Percentiles rank a stretch among this genome's conserved stretches.
Evolutionary conservation across 1,284 basidiomycete genomes (phyloP).

Genomic region (Ustilago lituana): DNA sequence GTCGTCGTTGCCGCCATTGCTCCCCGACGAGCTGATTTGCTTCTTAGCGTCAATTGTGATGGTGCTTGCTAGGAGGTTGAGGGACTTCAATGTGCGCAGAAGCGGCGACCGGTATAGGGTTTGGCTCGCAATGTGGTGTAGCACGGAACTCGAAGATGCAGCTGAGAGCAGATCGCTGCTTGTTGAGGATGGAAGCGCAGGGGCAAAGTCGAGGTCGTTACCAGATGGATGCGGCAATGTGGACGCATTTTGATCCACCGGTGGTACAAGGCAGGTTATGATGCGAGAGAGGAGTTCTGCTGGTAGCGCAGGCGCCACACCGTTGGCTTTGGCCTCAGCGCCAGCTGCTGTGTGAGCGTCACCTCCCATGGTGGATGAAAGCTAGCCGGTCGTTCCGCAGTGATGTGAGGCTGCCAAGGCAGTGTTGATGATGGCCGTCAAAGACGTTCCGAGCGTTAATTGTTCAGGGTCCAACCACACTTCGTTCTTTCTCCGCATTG

Average conservation of each 20-base stretch:
- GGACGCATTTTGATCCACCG: slow-evolving; percentile 21
- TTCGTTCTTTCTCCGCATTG: slow-evolving; percentile 2
- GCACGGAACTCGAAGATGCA: slow-evolving; percentile 9
- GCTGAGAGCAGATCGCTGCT: slow-evolving; percentile 16
- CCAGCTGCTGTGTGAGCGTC: no score
- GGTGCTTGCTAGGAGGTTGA: slow-evolving; percentile 23
- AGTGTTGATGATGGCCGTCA: background rate
- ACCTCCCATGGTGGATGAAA: no score
- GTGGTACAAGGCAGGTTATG: slow-evolving; percentile 16
- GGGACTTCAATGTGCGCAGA: slow-evolving; percentile 19
- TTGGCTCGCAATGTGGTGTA: slow-evolving; percentile 15
- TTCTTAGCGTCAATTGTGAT: slow-evolving; percentile 16
- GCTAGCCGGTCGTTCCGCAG: no score
- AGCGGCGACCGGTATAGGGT: slow-evolving; percentile 19
- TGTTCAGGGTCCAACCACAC: background rate
- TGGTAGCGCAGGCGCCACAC: slow-evolving; percentile 21
- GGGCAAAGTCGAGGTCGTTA: slow-evolving; percentile 10
- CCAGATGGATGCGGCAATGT: slow-evolving; percentile 26
- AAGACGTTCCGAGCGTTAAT: background rate
- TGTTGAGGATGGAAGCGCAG: slow-evolving; percentile 9
- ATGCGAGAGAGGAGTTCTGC: slow-evolving; percentile 31
- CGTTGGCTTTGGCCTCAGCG: background rate
- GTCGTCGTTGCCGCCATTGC: no score
- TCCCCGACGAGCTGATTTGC: background rate
- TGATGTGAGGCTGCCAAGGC: no score